A percentile compares a stretch with the other conserved stretches of the same genome.
Conservation (phyloP, 441 rosid species). For the Populus hybrid region DNA sequence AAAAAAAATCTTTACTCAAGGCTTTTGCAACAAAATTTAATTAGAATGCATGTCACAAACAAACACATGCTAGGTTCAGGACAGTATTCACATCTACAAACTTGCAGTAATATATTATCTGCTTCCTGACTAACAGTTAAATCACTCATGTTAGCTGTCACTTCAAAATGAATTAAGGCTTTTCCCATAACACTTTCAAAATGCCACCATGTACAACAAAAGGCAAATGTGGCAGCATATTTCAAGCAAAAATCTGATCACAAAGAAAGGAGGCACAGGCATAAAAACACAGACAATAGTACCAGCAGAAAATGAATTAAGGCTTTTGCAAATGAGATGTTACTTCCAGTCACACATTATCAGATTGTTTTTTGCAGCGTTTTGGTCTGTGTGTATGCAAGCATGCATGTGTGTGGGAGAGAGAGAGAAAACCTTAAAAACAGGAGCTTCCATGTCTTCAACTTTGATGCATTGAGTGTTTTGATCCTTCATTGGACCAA, state of each 20-base stretch:
- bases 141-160: background rate
- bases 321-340: background rate
- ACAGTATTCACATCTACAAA: background rate
- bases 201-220: background rate
- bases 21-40: background rate
- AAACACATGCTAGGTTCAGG: background rate
- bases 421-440: slow-evolving; percentile 62
- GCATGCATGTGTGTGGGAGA: background rate
- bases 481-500: slow-evolving; percentile 90
- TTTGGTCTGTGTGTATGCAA: background rate
- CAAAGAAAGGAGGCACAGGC: background rate
- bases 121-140: background rate
- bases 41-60: background rate
- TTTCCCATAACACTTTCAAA: background rate
- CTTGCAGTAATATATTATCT: background rate
- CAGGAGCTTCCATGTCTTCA: slow-evolving; percentile 82
- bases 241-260: background rate
- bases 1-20: no score
- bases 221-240: background rate
- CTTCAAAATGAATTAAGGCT: background rate
- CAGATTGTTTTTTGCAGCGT: background rate
- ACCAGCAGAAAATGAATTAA: background rate
- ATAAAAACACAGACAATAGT: background rate
- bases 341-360: no score
- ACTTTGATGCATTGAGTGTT: slow-evolving; percentile 61